Evolutionary conservation across 495 filamentous ascomycete species (phyloP).

Genomic region (Neurospora sp.): DNA sequence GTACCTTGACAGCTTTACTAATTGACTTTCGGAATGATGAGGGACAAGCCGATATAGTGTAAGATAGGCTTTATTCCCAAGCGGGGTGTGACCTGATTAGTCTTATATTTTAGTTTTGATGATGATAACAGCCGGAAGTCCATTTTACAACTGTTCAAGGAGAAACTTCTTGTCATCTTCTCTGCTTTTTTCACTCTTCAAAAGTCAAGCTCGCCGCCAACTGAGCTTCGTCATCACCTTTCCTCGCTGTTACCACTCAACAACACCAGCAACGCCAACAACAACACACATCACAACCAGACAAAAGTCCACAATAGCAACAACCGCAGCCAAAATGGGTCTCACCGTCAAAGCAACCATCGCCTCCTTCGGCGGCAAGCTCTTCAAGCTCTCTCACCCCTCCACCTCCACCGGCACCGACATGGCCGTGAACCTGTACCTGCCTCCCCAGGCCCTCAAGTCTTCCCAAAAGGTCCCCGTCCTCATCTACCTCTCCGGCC

Average conservation of each 20-base stretch:
- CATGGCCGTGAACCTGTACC: conserved; percentile 61
- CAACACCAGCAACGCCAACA: neutral
- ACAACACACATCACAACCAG: neutral
- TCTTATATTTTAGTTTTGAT: neutral
- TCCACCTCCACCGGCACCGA: conserved; percentile 59
- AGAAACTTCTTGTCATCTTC: neutral
- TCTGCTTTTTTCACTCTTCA: neutral
- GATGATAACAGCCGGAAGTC: neutral
- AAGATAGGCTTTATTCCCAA: neutral
- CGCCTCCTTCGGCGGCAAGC: conserved; percentile 86
- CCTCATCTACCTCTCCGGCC: conserved; percentile 86
- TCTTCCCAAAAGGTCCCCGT: conserved; percentile 55
- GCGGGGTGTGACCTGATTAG: neutral
- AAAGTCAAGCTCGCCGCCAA: neutral
- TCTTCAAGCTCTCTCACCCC: conserved; percentile 83
- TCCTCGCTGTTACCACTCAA: neutral
- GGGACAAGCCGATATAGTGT: neutral
- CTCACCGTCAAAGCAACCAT: conserved; percentile 85
- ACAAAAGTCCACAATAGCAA: neutral
- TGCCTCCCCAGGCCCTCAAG: conserved; percentile 49
- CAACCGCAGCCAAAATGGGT: conserved; percentile 42
- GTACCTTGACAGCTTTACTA: neutral
- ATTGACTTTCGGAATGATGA: neutral
- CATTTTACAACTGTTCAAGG: neutral
- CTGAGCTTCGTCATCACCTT: neutral